Evolutionary conservation across 768 basidiomycete species (phyloP).

Genomic region (Mycena latifolia): DNA sequence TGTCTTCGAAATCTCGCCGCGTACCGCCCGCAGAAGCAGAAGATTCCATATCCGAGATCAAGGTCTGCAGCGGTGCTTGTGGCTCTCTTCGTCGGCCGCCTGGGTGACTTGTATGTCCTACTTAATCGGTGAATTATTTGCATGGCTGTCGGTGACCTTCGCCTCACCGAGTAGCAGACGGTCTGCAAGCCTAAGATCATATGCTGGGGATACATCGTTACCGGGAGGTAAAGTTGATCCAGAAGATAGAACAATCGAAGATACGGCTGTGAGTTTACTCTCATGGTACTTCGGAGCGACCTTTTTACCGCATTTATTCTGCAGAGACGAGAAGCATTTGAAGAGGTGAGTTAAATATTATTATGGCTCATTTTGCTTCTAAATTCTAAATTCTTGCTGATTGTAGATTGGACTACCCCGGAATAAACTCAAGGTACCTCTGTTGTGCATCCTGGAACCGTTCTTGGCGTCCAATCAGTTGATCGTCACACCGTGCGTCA

Average conservation of each 20-base stretch:
- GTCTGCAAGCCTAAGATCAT: conserved; percentile 77
- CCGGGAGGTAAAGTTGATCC: conserved; percentile 88
- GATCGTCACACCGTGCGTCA: conserved; percentile 86
- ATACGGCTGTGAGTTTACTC: conserved; percentile 40
- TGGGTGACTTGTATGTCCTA: conserved; percentile 84
- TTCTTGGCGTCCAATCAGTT: conserved; percentile 79
- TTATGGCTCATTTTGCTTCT: not conserved
- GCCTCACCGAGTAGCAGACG: conserved; percentile 60
- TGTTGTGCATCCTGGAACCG: conserved; percentile 84
- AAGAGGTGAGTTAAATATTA: conserved; percentile 74
- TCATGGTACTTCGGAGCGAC: too few species aligned
- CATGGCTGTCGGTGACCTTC: too few species aligned
- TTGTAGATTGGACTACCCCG: conserved; percentile 88
- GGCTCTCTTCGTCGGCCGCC: conserved; percentile 86
- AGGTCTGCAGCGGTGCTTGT: conserved; percentile 83
- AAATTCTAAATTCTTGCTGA: too few species aligned
- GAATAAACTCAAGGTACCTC: conserved; percentile 76
- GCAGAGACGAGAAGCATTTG: conserved; percentile 89
- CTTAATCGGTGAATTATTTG: conserved; percentile 79
- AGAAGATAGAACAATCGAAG: conserved; percentile 76
- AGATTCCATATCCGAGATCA: conserved; percentile 64
- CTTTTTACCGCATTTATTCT: too few species aligned
- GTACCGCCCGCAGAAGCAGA: conserved; percentile 58
- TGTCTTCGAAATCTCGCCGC: conserved; percentile 68
- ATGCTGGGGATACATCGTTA: conserved; percentile 90